These are phyloP conservation scores for Cyathus striatus DNA, from an alignment of 768 basidiomycete species.

Conservation along the genomic window DNA sequence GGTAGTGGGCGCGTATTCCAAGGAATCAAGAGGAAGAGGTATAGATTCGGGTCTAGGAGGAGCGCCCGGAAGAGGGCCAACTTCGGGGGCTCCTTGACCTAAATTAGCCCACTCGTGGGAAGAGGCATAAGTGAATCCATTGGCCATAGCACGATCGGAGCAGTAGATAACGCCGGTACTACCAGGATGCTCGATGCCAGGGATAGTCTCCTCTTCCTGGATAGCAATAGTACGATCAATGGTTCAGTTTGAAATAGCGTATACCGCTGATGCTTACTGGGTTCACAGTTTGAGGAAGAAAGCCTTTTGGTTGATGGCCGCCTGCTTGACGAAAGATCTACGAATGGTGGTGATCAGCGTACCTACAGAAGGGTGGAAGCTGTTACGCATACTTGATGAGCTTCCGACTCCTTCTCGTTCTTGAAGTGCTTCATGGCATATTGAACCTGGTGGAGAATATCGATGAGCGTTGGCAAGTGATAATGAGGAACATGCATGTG, in stretches of 20 bases:
- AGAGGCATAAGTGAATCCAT: conserved; percentile 79
- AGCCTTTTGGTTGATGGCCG: conserved; percentile 63
- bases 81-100: conserved; percentile 91
- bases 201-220: conserved; percentile 85
- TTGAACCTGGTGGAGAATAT: conserved; percentile 55
- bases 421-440: conserved; percentile 64
- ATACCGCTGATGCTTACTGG: conserved; percentile 39
- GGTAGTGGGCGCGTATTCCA: conserved; percentile 91
- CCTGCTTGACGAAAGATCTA: conserved; percentile 74
- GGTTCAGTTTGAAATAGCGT: too few relatives aligned
- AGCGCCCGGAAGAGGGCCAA: conserved; percentile 77
- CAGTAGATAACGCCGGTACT: conserved; percentile 74
- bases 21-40: conserved; percentile 59
- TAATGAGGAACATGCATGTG: conserved; percentile 23
- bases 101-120: conserved; percentile 84
- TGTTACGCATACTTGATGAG: conserved; percentile 58
- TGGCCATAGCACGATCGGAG: conserved; percentile 91
- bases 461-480: conserved; percentile 35
- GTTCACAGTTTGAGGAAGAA: conserved; percentile 66
- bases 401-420: conserved; percentile 83
- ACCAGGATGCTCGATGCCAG: conserved; percentile 78
- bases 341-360: conserved; percentile 3
- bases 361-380: conserved; percentile 4
- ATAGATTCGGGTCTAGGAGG: conserved; percentile 62
- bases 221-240: too few relatives aligned